Base-by-base conservation (phyloP, 306 rosid genomes). In the Vigna hirtella region DNA sequence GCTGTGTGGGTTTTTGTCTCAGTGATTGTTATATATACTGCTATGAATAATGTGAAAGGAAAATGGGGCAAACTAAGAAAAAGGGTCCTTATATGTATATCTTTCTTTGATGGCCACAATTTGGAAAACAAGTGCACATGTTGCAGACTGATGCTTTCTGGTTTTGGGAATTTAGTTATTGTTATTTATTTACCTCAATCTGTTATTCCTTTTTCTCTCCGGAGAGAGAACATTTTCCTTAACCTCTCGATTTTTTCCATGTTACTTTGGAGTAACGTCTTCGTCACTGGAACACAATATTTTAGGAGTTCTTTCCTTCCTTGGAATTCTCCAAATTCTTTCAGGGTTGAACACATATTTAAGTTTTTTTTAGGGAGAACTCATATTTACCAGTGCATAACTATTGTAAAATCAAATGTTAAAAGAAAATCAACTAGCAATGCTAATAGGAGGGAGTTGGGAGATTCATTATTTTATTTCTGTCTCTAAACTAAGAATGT, bases 101-200 rank as follows among this genome's bases (percentile, higher is more conserved):
- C 45, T 14, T 13, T 43, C 24, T n/a, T 13, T 12, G 8, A 34
- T 42, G 47, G 12, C 12, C 3, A 40, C 12, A 40, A 40, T 40
- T 40, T 40, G 45, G 45, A 40, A 40, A 40, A 40, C 0, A 40
- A 40, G 12, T 40, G 45, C 12, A 42, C 12, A 9, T 42, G 47
- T 42, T 47, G 30, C 59, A 59, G 59, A 30, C 20, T 56, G 2
- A 50, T 17, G 9, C 38, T 7, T 43, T 12, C 57, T 56, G 47
- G 47, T 42, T 2, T 59, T 5, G 50, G 81, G 11, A 81, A 67
- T 66, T 43, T 47, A 68, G 15, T 57, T 68, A 1, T 10, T 56
- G 15, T 3, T 45, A 11, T 45, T 45, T 42, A 0, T 42, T 42
- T 42, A 42, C 49, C n/a, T n/a, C 16, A 1, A 77, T 56, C 24